These are phyloP conservation scores for Mycena haematopus DNA, from an alignment of 768 basidiomycete species.

Conservation along the genomic window DNA sequence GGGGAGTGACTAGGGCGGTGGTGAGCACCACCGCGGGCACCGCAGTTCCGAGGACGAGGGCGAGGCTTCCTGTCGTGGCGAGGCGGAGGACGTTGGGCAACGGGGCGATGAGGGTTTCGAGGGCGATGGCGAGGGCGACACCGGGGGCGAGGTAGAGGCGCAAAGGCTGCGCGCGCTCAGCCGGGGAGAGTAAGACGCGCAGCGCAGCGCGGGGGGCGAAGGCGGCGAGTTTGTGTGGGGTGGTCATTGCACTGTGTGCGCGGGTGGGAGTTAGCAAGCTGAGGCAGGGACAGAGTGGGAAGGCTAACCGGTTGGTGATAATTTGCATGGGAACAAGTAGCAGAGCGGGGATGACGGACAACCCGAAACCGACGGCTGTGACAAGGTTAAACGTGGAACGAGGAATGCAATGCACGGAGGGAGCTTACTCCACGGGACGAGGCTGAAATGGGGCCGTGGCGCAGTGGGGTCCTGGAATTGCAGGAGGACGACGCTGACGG, in stretches of 20 bases:
- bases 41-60: background rate
- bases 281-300: background rate
- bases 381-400: background rate
- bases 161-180: slow-evolving; percentile 21
- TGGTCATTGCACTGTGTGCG: slow-evolving; percentile 19
- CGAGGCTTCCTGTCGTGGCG: background rate
- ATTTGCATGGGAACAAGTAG: slow-evolving; percentile 26
- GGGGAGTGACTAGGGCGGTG: slow-evolving; percentile 5
- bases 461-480: background rate
- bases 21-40: background rate
- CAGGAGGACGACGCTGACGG: background rate
- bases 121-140: slow-evolving; percentile 3
- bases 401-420: background rate
- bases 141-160: slow-evolving; percentile 27
- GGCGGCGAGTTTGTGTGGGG: slow-evolving; percentile 18
- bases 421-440: background rate
- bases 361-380: background rate
- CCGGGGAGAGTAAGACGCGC: slow-evolving; percentile 19
- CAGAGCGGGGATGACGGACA: slow-evolving; percentile 8
- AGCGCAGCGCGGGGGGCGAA: slow-evolving; percentile 13
- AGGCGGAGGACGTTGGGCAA: background rate
- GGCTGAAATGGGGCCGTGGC: background rate
- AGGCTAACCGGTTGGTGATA: slow-evolving; percentile 15
- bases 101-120: slow-evolving; percentile 8
- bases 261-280: background rate